Base-by-base conservation (phyloP, 1,139 yeast genomes). In the Ogataea hybrid region DNA sequence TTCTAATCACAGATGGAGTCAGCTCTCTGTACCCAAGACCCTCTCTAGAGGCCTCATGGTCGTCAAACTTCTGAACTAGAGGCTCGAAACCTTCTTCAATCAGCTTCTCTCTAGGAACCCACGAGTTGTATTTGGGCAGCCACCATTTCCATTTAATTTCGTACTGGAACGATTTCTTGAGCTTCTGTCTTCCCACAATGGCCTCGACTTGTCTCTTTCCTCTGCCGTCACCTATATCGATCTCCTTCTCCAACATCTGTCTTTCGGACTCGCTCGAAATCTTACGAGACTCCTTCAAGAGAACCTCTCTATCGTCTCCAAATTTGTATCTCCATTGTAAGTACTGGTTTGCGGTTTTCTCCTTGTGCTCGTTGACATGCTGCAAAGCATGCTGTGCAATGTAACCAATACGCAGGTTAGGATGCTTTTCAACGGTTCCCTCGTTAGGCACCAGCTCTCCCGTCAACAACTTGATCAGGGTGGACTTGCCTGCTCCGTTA, bases 401-500 rank as follows among this genome's bases (percentile, higher is more conserved):
- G 69, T 92, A 92, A 50, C 97, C 98, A 59, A 92, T 88, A 75
- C 98, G 90, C 69, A 92, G 76, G 68, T 92, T 92, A 51, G 97
- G 97, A 69, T 92, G 98, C 69, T 92, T 92, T 70, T 92, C 97
- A 46, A 92, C 97, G 51, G 79, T 82, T 59, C 98, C 98, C 51
- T 70, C 76, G 52, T 79, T 75, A 22, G 98, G 97, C 42, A 86
- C 76, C 49, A 88, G 73, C 67, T 92, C 98, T 50, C 87, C 98
- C 10, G 97, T 92, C 57, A 92, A 75, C 42, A 90, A 73, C 67
- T 92, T 92, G 68, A 92, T 92, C 59, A 92, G 75, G 15, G 98
- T 92, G 6, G 97, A 88, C 66, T 92, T 92, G 71, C 98, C 98
- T 44, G 98, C 98, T 75, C 98, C 98, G 64, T 92, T 92, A 51